phyloP scores from a whole-genome alignment of 306 rosid genomes.

The Senna siamea region DNA sequence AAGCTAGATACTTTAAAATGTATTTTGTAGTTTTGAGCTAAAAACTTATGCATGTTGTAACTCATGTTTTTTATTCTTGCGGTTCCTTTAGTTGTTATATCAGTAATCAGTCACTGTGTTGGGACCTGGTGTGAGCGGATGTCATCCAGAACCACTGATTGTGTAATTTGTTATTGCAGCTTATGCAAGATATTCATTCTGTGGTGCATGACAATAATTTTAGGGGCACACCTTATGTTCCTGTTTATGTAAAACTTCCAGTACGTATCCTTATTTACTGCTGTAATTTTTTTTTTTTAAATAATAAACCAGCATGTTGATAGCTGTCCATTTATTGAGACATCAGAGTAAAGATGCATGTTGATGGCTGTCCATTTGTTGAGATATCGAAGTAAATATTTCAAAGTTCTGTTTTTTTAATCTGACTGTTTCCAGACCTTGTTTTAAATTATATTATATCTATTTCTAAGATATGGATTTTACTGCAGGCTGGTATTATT shows the following conservation, averaged over 20 bases:
- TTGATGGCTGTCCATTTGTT: no score
- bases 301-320: conserved; percentile 2
- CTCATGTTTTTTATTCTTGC: neutral
- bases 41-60: neutral
- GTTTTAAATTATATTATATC: conserved; percentile 20
- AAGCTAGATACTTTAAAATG: neutral
- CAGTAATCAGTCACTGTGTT: neutral
- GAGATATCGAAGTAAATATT: conserved; percentile 17
- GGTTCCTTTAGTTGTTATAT: neutral
- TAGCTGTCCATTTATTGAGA: conserved; percentile 19
- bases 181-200: conserved; percentile 73
- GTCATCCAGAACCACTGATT: conserved; percentile 34
- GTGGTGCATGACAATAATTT: conserved; percentile 69
- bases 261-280: conserved; percentile 56
- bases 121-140: conserved; percentile 30
- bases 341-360: no score
- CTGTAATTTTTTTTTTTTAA: neutral
- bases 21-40: neutral
- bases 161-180: conserved; percentile 62
- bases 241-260: conserved; percentile 72
- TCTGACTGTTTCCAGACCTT: conserved; percentile 26
- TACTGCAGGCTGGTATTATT: conserved; percentile 73
- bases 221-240: conserved; percentile 74
- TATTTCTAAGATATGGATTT: conserved; percentile 41
- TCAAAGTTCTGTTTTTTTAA: conserved; percentile 28